Conservation (phyloP, 75 land plant species). For the Adiantum capillusveneris region DNA sequence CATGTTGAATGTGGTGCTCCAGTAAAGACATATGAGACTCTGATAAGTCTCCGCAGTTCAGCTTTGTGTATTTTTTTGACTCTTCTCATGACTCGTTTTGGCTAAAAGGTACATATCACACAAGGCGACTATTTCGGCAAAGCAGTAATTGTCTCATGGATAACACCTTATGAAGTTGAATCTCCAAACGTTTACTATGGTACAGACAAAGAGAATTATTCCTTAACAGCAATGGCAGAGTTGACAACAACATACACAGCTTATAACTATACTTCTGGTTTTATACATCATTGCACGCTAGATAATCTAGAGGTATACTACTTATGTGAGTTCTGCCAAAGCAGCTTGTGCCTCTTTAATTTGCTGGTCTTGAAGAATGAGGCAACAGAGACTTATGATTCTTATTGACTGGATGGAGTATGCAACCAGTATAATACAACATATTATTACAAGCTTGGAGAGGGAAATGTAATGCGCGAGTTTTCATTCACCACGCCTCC, state of each 20-base stretch:
- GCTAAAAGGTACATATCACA: constrained; percentile 86
- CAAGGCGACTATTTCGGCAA: constrained; percentile 89
- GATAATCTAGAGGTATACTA: constrained; percentile 14
- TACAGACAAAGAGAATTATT: constrained; percentile 23
- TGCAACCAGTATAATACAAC: constrained; percentile 58
- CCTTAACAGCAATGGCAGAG: constrained; percentile 24
- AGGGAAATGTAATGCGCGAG: constrained; percentile 35
- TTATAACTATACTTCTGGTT: constrained; percentile 60
- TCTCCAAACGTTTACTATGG: constrained; percentile 54
- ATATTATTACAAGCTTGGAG: constrained; percentile 71
- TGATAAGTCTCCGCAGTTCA: no score
- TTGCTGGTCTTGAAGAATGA: no score
- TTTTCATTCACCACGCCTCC: constrained; percentile 82
- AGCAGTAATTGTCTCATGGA: constrained; percentile 81
- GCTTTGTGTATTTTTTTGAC: no score
- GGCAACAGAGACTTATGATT: no score
- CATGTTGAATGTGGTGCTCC: no score
- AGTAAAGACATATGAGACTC: no score
- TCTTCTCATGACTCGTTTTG: no score
- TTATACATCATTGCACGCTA: constrained; percentile 47
- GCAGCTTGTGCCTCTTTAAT: no score
- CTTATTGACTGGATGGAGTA: not conserved
- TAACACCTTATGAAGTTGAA: constrained; percentile 53
- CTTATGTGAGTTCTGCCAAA: not conserved
- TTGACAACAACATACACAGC: constrained; percentile 33